Conservation (phyloP, 345 rosid genomes). For the Aquilaria malaccensis region DNA sequence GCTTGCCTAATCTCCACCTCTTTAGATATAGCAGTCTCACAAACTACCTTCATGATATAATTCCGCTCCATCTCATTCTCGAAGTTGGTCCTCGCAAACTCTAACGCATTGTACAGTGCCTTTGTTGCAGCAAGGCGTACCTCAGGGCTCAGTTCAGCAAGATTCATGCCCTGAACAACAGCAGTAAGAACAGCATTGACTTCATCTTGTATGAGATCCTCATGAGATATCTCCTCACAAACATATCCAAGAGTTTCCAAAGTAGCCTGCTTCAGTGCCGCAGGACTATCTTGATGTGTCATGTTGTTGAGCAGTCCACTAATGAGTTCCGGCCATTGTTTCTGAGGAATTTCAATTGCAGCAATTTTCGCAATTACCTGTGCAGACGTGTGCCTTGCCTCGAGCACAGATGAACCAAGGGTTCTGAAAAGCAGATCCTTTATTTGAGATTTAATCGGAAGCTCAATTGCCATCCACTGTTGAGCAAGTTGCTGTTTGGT, state of each 20-base stretch:
- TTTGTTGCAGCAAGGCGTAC: slow-evolving; percentile 84
- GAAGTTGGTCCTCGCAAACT: slow-evolving; percentile 90
- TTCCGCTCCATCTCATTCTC: slow-evolving; percentile 88
- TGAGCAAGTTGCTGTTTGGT: slow-evolving; percentile 65
- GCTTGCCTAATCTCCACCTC: slow-evolving; percentile 83
- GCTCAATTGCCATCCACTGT: slow-evolving; percentile 65
- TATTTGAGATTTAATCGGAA: slow-evolving; percentile 66
- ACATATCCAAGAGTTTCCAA: slow-evolving; percentile 86
- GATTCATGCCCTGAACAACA: slow-evolving; percentile 96
- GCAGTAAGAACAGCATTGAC: slow-evolving; percentile 92
- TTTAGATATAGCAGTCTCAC: slow-evolving; percentile 78
- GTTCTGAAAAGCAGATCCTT: slow-evolving; percentile 67
- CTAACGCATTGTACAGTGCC: slow-evolving; percentile 78
- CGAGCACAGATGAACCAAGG: slow-evolving; percentile 52
- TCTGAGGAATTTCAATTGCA: slow-evolving; percentile 80
- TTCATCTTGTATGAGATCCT: slow-evolving; percentile 85
- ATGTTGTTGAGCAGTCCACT: slow-evolving; percentile 61
- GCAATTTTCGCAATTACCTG: slow-evolving; percentile 95
- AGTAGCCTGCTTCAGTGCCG: slow-evolving; percentile 77
- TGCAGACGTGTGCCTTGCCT: slow-evolving; percentile 84
- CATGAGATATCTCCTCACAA: slow-evolving; percentile 84
- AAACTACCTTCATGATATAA: slow-evolving; percentile 91
- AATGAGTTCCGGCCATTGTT: slow-evolving; percentile 90
- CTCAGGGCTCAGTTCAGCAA: slow-evolving; percentile 57
- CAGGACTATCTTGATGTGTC: slow-evolving; percentile 55